A percentile compares a stretch with the other conserved stretches of the same genome.
Conservation (phyloP, 2,329 filamentous ascomycete species). For the Didymella pomorum region DNA sequence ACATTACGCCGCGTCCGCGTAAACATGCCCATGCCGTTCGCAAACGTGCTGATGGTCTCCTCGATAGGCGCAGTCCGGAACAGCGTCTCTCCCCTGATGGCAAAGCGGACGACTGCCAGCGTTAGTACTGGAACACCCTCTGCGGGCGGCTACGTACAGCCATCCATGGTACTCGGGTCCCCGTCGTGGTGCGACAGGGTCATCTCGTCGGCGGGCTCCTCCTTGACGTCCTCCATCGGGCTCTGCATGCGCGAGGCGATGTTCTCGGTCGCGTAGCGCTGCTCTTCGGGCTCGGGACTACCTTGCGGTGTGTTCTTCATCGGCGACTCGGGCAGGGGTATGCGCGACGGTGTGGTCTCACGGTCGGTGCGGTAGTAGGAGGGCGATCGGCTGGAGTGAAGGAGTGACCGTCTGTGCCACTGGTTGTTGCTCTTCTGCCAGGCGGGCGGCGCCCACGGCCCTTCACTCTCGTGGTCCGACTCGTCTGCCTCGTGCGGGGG, state of each 20-base stretch:
- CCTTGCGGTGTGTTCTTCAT: slow-evolving; percentile 63
- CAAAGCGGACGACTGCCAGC: slow-evolving; percentile 80
- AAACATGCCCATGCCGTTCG: slow-evolving; percentile 65
- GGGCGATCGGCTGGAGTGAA: slow-evolving; percentile 63
- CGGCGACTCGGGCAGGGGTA: slow-evolving; percentile 68
- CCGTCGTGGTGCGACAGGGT: slow-evolving; percentile 39
- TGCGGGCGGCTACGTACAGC: slow-evolving; percentile 43
- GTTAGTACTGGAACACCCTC: slow-evolving; percentile 32
- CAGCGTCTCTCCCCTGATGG: slow-evolving; percentile 85
- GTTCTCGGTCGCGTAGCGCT: slow-evolving; percentile 40
- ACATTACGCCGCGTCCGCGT: slow-evolving; percentile 76
- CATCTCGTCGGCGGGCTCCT: slow-evolving; percentile 33
- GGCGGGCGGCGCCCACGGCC: slow-evolving; percentile 71
- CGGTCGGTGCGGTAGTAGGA: slow-evolving; percentile 65
- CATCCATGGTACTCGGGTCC: slow-evolving; percentile 39
- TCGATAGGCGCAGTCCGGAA: slow-evolving; percentile 87
- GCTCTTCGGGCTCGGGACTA: slow-evolving; percentile 57
- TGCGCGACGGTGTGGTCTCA: slow-evolving; percentile 63
- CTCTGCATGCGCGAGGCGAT: slow-evolving; percentile 49
- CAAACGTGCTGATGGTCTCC: slow-evolving; percentile 70
- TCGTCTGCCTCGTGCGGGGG: slow-evolving; percentile 53
- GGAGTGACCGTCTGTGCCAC: slow-evolving; percentile 60
- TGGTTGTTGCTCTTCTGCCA: slow-evolving; percentile 67
- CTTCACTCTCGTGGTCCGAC: slow-evolving; percentile 55
- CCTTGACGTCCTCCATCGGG: slow-evolving; percentile 36